phyloP scores from a whole-genome alignment of 163 green algal species.

The Coccomyxa subellipsoidea region DNA sequence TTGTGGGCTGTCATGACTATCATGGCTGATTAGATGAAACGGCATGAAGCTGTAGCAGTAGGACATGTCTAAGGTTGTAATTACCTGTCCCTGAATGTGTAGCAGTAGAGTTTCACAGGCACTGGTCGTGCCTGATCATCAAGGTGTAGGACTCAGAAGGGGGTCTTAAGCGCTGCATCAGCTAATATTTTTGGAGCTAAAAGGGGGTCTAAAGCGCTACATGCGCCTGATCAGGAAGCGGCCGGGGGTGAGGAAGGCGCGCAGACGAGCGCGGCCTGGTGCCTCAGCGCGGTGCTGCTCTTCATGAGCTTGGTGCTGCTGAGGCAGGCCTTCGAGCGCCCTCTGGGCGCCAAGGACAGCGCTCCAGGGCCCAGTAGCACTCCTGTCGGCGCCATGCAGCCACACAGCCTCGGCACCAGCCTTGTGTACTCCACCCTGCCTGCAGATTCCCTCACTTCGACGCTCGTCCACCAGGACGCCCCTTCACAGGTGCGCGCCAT shows the following conservation, averaged over 20 bases:
- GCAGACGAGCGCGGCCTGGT: neutral
- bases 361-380: neutral
- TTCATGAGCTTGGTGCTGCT: conserved; percentile 1
- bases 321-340: neutral
- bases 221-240: neutral
- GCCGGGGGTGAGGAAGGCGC: neutral
- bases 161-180: no score
- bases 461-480: neutral
- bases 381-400: neutral
- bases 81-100: no score
- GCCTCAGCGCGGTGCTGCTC: conserved; percentile 4
- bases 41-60: no score
- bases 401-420: neutral
- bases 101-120: no score
- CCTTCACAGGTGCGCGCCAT: neutral
- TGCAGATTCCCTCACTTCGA: neutral
- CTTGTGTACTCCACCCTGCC: neutral
- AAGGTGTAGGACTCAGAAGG: no score
- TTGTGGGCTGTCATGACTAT: no score
- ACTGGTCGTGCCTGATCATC: no score
- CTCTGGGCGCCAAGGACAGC: neutral
- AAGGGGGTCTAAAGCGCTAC: no score
- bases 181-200: no score
- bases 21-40: no score
- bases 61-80: no score